Evolutionary conservation across 208 protist genomes (phyloP), one percentile per base, ranked within the genome.

Genomic region (Leptomonas pyrrhocoris): DNA sequence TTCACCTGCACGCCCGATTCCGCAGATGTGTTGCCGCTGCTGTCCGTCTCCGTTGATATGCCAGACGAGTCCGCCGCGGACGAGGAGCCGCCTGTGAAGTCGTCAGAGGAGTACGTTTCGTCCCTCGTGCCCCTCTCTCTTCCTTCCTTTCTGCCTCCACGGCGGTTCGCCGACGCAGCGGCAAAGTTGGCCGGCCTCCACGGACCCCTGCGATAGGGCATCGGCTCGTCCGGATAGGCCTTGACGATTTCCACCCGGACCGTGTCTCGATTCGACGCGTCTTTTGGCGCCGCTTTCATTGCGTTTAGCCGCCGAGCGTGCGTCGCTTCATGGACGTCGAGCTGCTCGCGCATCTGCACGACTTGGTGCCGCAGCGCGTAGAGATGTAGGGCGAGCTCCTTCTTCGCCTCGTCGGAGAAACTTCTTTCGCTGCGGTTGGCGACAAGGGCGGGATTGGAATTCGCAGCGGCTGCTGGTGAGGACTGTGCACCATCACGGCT

Each of bases 321-420:
- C 2, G 34, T 55, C 28, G 65, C 34, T 18, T 88, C 82, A 21
- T 68, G 68, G 1, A 42, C 57, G 36, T 84, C 81, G 6, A 86
- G 56, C 34, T 66, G 57, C 27, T 64, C 23, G 49, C 77, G 80
- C 65, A 81, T 38, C 38, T 64, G 54, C 19, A 72, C 30, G 46
- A 94, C 79, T 46, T 89, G 85, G 0, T 64, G 74, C 7, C 77
- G 65, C 23, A 94, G 74, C 1, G 68, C 55, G 64, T 94, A 87
- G 15, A 94, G 73, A 46, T 85, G 65, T 38, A 90, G 67, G 15
- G 84, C 81, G 13, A 94, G 70, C 59, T 94, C 89, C 27, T 75
- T 72, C 54, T 64, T 78, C 30, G 79, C 74, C 23, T 82, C 59
- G 0, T 60, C 64, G n/a, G 80, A 65, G 9, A 82, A 50, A 8